These are phyloP conservation scores for Ophiostoma himal-ulmi DNA, from an alignment of 2,329 filamentous ascomycete species.

Conservation along the genomic window DNA sequence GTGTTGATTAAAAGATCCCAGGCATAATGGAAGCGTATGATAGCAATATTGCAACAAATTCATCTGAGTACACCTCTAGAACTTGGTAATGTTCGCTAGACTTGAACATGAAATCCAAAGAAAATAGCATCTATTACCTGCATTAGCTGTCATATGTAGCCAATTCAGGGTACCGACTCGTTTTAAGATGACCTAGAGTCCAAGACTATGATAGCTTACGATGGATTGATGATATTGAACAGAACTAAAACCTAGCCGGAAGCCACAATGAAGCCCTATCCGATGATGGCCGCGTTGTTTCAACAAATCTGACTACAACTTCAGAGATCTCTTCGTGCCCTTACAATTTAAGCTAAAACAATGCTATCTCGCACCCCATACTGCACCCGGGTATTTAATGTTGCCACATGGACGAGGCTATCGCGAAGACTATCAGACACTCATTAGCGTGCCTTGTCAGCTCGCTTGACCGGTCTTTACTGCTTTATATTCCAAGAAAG, in stretches of 20 bases:
- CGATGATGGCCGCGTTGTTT: neutral
- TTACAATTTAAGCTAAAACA: neutral
- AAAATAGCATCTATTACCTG: no score
- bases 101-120: no score
- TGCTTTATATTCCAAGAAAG: neutral
- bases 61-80: no score
- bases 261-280: neutral
- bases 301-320: neutral
- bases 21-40: neutral
- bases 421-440: slow-evolving; percentile 1
- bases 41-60: neutral
- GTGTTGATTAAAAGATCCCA: neutral
- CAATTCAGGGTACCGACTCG: no score
- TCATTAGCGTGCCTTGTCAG: neutral
- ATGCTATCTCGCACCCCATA: neutral
- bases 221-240: neutral
- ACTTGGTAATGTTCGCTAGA: no score
- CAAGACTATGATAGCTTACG: neutral
- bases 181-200: neutral
- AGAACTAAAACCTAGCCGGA: neutral
- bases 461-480: neutral
- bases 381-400: neutral
- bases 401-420: neutral
- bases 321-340: no score
- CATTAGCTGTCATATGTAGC: neutral